Base-by-base conservation (phyloP, 169 alveolate genomes). In the Eimeria zaria region DNA sequence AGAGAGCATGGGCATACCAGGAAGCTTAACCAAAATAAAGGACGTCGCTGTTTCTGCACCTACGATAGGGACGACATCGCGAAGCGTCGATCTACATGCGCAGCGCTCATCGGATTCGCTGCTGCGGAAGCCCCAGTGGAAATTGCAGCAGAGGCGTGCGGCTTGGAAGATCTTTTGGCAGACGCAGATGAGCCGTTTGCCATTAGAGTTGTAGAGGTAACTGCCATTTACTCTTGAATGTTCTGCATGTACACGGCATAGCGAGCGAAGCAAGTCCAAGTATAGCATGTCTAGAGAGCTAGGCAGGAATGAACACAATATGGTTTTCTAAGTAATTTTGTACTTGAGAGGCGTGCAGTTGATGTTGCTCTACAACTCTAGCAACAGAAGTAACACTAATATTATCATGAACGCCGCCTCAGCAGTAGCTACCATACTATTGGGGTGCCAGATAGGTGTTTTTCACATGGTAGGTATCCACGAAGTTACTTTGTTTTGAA, bases 111-210 rank as follows among this genome's bases (percentile, higher is more conserved):
- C 48, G 78, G 58, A 16, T 85, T 85, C 78, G 92, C 92, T 24
- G 92, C 92, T 85, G 74, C 80, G 18, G 78, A 85, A 6, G 76
- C 58, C 36, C 67, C 90, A 20, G 51, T 73, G 30, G 90, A 81
- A 51, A 53, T 81, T 33, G 90, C 90, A 16, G 90, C 90, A 12
- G 74, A 51, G 73, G 90, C 90, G 7, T 81, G 90, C 51, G 80
- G 92, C 27, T 33, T 85, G 58, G 80, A 85, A 53, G 60, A 41
- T 18, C 62, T 85, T 18, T 69, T 85, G 78, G 92, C 78, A 33
- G 78, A 60, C 24, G 33, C 78, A 33, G 74, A 58, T 33, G 92
- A 85, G 60, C 16, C 92, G 27, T 39, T 85, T 36, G 92, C 60
- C 22, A 12, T 85, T 30, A 46, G 55, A 7, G 27, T 58, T 30